Evolutionary conservation across 768 basidiomycete species (phyloP).

Genomic region (Mycena belliarum): DNA sequence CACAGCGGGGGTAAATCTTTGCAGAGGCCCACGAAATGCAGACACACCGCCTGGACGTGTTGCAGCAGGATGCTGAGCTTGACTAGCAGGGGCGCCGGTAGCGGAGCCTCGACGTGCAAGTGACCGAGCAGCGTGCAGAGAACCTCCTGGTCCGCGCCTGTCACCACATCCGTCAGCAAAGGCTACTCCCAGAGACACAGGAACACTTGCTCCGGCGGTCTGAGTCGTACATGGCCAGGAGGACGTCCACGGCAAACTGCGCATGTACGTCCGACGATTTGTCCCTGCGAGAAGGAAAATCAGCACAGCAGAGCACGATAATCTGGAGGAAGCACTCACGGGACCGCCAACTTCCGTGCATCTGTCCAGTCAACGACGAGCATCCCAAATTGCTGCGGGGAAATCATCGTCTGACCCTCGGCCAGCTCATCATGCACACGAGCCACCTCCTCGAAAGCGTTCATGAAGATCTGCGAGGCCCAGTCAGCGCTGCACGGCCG

Average conservation of each 20-base stretch:
- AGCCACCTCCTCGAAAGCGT: constrained; percentile 62
- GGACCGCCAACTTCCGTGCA: constrained; percentile 65
- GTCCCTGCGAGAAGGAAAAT: constrained; percentile 13
- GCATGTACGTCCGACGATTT: constrained; percentile 43
- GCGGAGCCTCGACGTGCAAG: constrained; percentile 48
- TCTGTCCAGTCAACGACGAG: constrained; percentile 90
- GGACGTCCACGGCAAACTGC: constrained; percentile 58
- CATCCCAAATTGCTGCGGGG: constrained; percentile 70
- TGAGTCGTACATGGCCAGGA: constrained; percentile 48
- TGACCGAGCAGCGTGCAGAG: constrained; percentile 66
- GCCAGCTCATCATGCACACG: constrained; percentile 64
- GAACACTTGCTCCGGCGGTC: constrained; percentile 43
- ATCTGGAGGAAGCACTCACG: constrained; percentile 29
- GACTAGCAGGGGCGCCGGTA: constrained; percentile 41
- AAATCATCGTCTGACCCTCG: constrained; percentile 73
- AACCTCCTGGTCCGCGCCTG: constrained; percentile 60
- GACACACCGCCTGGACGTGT: constrained; percentile 50
- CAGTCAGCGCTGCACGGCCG: background rate
- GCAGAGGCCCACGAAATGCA: no score
- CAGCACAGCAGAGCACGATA: background rate
- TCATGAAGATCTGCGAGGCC: constrained; percentile 61
- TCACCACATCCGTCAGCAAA: background rate
- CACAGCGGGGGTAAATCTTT: background rate
- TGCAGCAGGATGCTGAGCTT: constrained; percentile 49
- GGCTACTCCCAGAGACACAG: background rate